Base-by-base conservation (phyloP, 306 rosid genomes). In the Benincasa hispida region DNA sequence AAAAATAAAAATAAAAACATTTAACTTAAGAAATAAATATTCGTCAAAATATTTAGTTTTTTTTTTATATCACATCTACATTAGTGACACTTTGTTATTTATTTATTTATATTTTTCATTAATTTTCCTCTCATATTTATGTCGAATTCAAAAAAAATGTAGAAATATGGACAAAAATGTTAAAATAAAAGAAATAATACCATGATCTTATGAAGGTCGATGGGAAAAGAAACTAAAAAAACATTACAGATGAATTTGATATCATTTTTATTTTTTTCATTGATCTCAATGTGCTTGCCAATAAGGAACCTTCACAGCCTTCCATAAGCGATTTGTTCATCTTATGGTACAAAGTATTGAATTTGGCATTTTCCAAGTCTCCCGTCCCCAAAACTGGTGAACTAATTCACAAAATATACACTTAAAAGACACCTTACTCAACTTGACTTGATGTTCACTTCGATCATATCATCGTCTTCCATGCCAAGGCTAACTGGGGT, bases 381-480 rank as follows among this genome's bases (percentile, higher is more conserved):
- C 39, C 7, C 14, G 9, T 72, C 37, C 59, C 59, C 76, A 28
- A 27, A 72, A 48, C 60, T 28, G 60, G 60, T 25, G 60, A 48
- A 48, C 1, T 50, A 72, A 8, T 72, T 50, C 76, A 17, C 76
- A 50, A 81, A 32, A 59, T 69, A 50, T 54, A 37, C 55, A 70
- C 66, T 48, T 27, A 81, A 74, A 77, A 87, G 42, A 72, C 24
- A 1, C 91, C 90, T 82, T 47, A 54, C 74, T 91, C 85, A 86
- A 27, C 86, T 82, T 14, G 88, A 82, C 84, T 84, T 90, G 76
- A 84, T 82, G 67, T 77, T 88, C 53, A 90, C 97, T 85, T 94
- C 99, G 74, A 94, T 85, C 12, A 94, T 89, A 83, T 94, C 99
- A 28, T 84, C 12, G 11, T 92, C 97, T 75, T 92, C 99, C 97